Percentiles rank a stretch among this genome's conserved stretches.
Evolutionary conservation across 148 eudicot genomes (phyloP).

Genomic region (Cornus florida): DNA sequence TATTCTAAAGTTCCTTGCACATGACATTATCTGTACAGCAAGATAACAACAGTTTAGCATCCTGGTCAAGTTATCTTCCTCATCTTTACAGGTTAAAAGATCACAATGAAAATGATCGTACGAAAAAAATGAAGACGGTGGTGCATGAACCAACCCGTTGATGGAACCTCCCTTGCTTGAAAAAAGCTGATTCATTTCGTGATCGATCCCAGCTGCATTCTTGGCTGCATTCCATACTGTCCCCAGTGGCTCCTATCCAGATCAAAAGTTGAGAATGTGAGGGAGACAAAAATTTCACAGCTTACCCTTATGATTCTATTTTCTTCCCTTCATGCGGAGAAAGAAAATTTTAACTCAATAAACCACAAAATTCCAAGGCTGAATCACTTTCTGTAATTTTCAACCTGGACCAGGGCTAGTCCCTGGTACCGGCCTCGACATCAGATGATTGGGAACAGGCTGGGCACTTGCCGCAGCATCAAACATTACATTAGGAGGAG

Average conservation of each 20-base stretch:
- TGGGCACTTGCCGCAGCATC: constrained; percentile 53
- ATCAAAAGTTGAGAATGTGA: neutral
- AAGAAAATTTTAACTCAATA: neutral
- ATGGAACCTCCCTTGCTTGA: neutral
- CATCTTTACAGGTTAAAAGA: neutral
- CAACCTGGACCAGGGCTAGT: constrained; percentile 7
- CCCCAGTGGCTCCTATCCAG: neutral
- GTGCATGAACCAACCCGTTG: neutral
- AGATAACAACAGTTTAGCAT: neutral
- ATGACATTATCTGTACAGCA: constrained; percentile 8
- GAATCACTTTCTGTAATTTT: neutral
- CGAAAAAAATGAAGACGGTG: neutral
- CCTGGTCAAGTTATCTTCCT: neutral
- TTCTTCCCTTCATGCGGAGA: neutral
- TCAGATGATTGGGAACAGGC: constrained; percentile 53
- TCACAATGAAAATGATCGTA: neutral
- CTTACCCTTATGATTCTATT: neutral
- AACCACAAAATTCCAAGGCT: neutral
- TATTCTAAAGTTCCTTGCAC: neutral
- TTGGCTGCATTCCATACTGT: neutral
- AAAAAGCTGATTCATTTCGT: neutral
- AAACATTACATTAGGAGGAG: constrained; percentile 51
- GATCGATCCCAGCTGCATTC: constrained; percentile 6
- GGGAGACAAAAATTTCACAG: constrained; percentile 5
- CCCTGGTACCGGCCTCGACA: constrained; percentile 57